Percentiles rank a stretch among this genome's conserved stretches.
These are phyloP conservation scores for Entomophthora muscae DNA, from an alignment of 371 early-diverging fungal genomes.

Conservation along the genomic window DNA sequence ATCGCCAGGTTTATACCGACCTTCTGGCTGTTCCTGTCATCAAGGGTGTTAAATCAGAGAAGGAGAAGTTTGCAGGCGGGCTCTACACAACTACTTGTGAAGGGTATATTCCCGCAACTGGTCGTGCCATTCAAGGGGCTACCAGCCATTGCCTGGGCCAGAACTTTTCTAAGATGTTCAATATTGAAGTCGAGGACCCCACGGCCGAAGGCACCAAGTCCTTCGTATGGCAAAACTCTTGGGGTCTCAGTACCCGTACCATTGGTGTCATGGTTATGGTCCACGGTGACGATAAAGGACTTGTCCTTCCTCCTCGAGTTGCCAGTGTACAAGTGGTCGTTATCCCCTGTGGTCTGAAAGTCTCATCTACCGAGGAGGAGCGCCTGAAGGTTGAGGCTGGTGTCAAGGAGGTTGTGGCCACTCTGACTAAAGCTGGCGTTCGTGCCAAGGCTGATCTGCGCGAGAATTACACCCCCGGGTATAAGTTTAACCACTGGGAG, in stretches of 20 bases:
- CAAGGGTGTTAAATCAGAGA: slow-evolving; percentile 97
- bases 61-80: slow-evolving; percentile 99
- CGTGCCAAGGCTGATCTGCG: slow-evolving; percentile 83
- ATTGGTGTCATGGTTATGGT: slow-evolving; percentile 99
- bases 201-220: slow-evolving; percentile 36
- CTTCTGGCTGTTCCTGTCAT: slow-evolving; percentile 98
- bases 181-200: slow-evolving; percentile 66
- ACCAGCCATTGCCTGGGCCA: slow-evolving; percentile 99
- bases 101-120: slow-evolving; percentile 96
- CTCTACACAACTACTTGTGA: slow-evolving; percentile 98
- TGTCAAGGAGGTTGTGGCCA: slow-evolving; percentile 45
- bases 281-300: slow-evolving; percentile 98
- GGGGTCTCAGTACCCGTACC: slow-evolving; percentile 98
- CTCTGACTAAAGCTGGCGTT: slow-evolving; percentile 64
- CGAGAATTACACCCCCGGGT: slow-evolving; percentile 90
- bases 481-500: slow-evolving; percentile 99
- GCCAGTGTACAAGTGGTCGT: slow-evolving; percentile 88
- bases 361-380: slow-evolving; percentile 64
- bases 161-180: slow-evolving; percentile 99
- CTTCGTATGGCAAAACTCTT: slow-evolving; percentile 98
- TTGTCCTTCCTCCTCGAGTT: slow-evolving; percentile 96
- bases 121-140: slow-evolving; percentile 99
- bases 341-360: slow-evolving; percentile 93
- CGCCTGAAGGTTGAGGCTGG: slow-evolving; percentile 39
- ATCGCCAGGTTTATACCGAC: slow-evolving; percentile 94